These are phyloP conservation scores for Zangia roseola DNA, from an alignment of 768 basidiomycete genomes.

Conservation along the genomic window DNA sequence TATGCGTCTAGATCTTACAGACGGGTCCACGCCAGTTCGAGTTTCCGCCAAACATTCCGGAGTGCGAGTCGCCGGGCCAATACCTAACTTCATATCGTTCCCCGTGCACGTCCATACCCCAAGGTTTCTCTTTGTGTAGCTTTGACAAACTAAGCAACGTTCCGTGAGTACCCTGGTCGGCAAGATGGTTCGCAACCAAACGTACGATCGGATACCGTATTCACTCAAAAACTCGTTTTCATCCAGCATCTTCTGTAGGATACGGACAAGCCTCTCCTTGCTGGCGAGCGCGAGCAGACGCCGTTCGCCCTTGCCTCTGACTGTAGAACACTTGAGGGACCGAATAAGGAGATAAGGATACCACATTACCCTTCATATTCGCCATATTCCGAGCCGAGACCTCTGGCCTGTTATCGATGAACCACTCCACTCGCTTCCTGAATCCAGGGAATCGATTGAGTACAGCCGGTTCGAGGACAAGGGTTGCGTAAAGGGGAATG, in stretches of 20 bases:
- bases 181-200: conserved; percentile 12
- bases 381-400: conserved; percentile 92
- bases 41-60: conserved; percentile 98
- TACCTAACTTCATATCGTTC: conserved; percentile 90
- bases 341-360: neutral
- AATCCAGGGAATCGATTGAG: conserved; percentile 95
- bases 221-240: conserved; percentile 97
- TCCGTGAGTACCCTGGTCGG: conserved; percentile 5
- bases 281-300: conserved; percentile 85
- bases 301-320: conserved; percentile 79
- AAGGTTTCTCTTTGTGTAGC: conserved; percentile 86
- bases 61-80: conserved; percentile 97
- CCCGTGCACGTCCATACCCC: conserved; percentile 93
- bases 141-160: conserved; percentile 70
- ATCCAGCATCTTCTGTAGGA: conserved; percentile 95
- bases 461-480: conserved; percentile 87
- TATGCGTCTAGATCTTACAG: conserved; percentile 44
- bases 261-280: conserved; percentile 85
- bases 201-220: conserved; percentile 93
- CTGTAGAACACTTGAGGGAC: conserved; percentile 13
- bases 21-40: conserved; percentile 97
- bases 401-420: conserved; percentile 88
- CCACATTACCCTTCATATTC: conserved; percentile 77
- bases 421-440: conserved; percentile 99
- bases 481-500: conserved; percentile 93